Evolutionary conservation across 352 stramenopile genomes (phyloP).

Genomic region (Globisporangium takayamanum): DNA sequence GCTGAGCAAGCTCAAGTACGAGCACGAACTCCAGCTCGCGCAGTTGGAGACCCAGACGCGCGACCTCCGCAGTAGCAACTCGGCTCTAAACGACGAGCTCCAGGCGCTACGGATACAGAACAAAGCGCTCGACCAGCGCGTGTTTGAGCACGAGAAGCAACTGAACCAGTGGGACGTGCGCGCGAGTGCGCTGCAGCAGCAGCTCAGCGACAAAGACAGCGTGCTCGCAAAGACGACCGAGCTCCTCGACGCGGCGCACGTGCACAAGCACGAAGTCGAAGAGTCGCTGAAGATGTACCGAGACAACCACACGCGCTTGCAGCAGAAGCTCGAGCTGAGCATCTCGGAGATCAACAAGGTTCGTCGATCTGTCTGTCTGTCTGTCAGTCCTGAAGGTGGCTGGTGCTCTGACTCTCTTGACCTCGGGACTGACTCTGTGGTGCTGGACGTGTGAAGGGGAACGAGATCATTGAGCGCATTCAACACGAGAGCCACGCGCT

Average conservation of each 20-base stretch:
- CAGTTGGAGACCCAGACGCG: conserved; percentile 56
- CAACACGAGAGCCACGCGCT: conserved; percentile 75
- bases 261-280: conserved; percentile 79
- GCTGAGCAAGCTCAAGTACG: conserved; percentile 69
- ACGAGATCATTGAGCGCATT: conserved; percentile 87
- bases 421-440: neutral
- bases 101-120: conserved; percentile 55
- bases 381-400: neutral
- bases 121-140: conserved; percentile 74
- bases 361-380: neutral
- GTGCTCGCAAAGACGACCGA: conserved; percentile 70
- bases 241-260: conserved; percentile 53
- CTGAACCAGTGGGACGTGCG: conserved; percentile 75
- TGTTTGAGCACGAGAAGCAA: conserved; percentile 81
- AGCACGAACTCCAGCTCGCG: conserved; percentile 72
- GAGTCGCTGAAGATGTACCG: conserved; percentile 86
- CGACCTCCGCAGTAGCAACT: conserved; percentile 45
- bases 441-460: conserved; percentile 37
- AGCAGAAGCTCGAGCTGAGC: conserved; percentile 86
- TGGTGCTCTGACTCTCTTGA: neutral
- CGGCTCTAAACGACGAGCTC: conserved; percentile 35
- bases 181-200: conserved; percentile 57
- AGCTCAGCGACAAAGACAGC: conserved; percentile 73
- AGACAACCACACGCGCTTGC: conserved; percentile 71
- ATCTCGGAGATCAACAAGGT: conserved; percentile 91